Conservation (phyloP, 768 basidiomycete species). For the Rossbeevera mucosa region DNA sequence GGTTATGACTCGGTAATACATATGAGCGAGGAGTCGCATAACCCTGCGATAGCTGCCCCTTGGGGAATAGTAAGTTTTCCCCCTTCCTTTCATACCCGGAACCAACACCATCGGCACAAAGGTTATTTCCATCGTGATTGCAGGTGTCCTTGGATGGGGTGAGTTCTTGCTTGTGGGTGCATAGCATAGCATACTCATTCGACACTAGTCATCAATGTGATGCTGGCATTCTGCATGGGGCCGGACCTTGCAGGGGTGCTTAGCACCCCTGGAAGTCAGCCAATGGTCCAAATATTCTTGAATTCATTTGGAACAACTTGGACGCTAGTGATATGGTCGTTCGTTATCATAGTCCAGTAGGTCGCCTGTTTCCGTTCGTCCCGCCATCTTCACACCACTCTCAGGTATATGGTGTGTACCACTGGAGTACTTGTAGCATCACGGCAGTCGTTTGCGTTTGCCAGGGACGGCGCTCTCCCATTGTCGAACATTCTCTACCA, state of each 20-base stretch:
- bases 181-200: background rate
- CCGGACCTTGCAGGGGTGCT: conserved; percentile 38
- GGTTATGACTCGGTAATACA: conserved; percentile 46
- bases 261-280: conserved; percentile 31
- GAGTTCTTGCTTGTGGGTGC: background rate
- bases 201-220: conserved; percentile 43
- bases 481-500: conserved; percentile 48
- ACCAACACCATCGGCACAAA: background rate
- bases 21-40: conserved; percentile 50
- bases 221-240: conserved; percentile 56
- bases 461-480: conserved; percentile 57
- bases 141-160: conserved; percentile 46
- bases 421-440: conserved; percentile 41
- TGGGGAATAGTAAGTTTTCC: conserved; percentile 45
- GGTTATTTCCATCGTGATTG: conserved; percentile 37
- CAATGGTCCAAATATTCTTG: conserved; percentile 39
- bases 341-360: conserved; percentile 46
- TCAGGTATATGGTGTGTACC: conserved; percentile 43
- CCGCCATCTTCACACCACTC: background rate
- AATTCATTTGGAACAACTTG: conserved; percentile 38
- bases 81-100: background rate
- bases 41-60: conserved; percentile 51
- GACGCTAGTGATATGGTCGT: conserved; percentile 47
- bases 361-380: conserved; percentile 1
- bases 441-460: conserved; percentile 52